A percentile compares a stretch with the other conserved stretches of the same genome.
phyloP scores from a whole-genome alignment of 768 basidiomycete genomes.

The Suillus luteus region DNA sequence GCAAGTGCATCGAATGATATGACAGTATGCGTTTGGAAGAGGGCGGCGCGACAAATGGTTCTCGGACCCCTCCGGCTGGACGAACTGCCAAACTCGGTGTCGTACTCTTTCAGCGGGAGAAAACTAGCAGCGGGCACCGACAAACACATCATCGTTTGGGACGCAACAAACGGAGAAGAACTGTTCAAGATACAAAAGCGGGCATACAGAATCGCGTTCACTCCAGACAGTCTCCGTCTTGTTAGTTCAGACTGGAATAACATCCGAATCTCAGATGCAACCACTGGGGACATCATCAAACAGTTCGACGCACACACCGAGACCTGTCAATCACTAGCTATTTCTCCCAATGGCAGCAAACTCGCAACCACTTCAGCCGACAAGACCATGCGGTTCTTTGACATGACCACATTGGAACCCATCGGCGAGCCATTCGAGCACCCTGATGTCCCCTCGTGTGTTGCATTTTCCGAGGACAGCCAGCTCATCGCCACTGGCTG shows the following conservation, averaged over 20 bases:
- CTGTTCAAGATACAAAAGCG: neutral
- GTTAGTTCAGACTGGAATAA: neutral
- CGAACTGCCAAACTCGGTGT: neutral
- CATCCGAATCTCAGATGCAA: neutral
- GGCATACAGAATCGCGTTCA: neutral
- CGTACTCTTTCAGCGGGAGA: neutral
- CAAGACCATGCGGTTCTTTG: neutral
- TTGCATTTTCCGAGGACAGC: neutral
- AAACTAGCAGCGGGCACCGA: conserved; percentile 13
- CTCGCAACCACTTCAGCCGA: neutral
- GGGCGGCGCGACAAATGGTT: neutral
- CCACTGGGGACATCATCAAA: neutral
- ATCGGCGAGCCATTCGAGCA: neutral
- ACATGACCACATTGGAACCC: neutral
- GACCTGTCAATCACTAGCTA: neutral
- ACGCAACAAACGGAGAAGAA: neutral
- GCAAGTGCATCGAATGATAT: neutral
- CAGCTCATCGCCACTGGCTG: neutral
- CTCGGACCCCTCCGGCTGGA: neutral
- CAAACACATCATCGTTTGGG: conserved; percentile 5
- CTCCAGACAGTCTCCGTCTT: neutral
- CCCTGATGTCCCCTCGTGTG: neutral
- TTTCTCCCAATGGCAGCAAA: neutral
- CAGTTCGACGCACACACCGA: neutral
- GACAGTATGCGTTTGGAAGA: neutral